phyloP scores from a whole-genome alignment of 768 basidiomycete species.

The Kwoniella heveanensis region DNA sequence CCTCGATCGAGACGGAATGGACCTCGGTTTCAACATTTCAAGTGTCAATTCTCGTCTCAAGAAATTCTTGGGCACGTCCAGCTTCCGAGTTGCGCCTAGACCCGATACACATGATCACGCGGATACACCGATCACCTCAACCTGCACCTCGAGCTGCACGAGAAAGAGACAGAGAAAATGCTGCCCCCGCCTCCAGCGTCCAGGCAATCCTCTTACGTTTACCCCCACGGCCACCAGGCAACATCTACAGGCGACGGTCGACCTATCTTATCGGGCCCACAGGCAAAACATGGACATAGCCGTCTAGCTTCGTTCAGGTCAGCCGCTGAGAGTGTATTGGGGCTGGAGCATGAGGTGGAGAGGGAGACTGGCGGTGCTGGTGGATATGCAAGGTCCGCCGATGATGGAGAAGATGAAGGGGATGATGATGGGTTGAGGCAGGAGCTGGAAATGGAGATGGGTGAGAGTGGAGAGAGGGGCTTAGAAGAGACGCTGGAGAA shows the following conservation, averaged over 20 bases:
- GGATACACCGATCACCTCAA: not conserved
- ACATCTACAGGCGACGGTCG: not conserved
- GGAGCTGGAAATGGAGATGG: conserved; percentile 10
- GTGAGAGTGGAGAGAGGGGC: conserved; percentile 29
- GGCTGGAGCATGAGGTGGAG: conserved; percentile 13
- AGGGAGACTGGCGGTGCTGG: not conserved
- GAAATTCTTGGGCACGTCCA: no score
- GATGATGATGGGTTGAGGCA: conserved; percentile 19
- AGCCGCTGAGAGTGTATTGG: conserved; percentile 16
- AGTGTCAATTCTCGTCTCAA: no score
- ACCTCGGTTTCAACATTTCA: no score
- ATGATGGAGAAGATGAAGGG: conserved; percentile 11
- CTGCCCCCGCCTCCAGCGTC: conserved; percentile 31
- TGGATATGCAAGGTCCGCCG: not conserved
- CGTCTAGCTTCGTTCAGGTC: conserved; percentile 23
- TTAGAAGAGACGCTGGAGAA: conserved; percentile 52
- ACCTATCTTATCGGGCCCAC: not conserved
- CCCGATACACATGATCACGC: not conserved
- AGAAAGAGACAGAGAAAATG: no score
- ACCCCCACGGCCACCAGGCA: not conserved
- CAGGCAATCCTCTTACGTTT: conserved; percentile 32
- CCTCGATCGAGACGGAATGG: no score
- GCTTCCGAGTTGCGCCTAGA: not conserved
- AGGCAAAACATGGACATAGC: not conserved
- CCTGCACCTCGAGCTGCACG: no score